Conservation (phyloP, 257 asterid genomes). For the Avicennia marina region DNA sequence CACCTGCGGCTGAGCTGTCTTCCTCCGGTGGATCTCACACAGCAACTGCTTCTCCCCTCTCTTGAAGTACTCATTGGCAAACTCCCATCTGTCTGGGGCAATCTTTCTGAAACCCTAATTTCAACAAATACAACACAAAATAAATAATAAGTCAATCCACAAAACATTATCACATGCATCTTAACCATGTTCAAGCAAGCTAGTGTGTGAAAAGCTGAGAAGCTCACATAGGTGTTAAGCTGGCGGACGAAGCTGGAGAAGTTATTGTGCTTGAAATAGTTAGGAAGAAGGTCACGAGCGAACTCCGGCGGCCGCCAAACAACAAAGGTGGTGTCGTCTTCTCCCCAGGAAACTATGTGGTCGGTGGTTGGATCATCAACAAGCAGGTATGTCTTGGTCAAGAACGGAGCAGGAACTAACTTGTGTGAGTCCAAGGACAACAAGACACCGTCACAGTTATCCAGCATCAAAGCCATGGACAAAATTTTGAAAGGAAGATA, state of each 20-base stretch:
- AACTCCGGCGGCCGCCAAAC: slow-evolving; percentile 91
- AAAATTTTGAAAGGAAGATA: background rate
- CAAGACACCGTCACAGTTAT: slow-evolving; percentile 45
- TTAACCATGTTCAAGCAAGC: background rate
- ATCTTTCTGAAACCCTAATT: slow-evolving; percentile 46
- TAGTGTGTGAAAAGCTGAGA: background rate
- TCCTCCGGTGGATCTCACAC: slow-evolving; percentile 55
- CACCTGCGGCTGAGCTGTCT: slow-evolving; percentile 48
- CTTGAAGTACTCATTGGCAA: slow-evolving; percentile 45
- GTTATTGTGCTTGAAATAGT: slow-evolving; percentile 70
- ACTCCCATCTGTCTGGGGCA: slow-evolving; percentile 34
- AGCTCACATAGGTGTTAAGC: slow-evolving; percentile 68
- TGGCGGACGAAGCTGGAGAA: slow-evolving; percentile 83
- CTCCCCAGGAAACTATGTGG: slow-evolving; percentile 74
- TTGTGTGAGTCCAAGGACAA: slow-evolving; percentile 59
- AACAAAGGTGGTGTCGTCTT: slow-evolving; percentile 62
- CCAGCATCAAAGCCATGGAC: slow-evolving; percentile 54
- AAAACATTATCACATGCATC: no score
- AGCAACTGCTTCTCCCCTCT: slow-evolving; percentile 55
- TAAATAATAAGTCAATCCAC: background rate
- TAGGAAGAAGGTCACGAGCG: slow-evolving; percentile 73
- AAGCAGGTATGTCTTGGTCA: slow-evolving; percentile 66
- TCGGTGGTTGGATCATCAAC: slow-evolving; percentile 68
- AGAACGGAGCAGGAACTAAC: slow-evolving; percentile 67
- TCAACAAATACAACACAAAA: background rate